These are phyloP conservation scores for Tylopilus sp. DNA, from an alignment of 768 basidiomycete genomes.

Conservation along the genomic window DNA sequence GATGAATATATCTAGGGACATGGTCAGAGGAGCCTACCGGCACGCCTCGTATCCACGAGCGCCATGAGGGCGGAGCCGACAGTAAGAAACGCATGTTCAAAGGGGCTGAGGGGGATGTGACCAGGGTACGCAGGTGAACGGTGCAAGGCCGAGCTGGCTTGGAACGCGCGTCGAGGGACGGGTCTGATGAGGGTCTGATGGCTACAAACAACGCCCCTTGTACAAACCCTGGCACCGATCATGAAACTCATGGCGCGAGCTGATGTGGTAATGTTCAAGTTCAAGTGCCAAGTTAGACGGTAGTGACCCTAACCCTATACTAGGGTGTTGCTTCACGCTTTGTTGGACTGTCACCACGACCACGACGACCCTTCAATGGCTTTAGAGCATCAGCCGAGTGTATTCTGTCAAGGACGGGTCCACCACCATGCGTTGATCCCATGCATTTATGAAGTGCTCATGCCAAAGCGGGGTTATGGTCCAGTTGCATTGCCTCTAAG, in stretches of 20 bases:
- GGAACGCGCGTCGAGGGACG: slow-evolving; percentile 9
- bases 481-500: too few species aligned
- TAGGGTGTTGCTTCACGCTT: slow-evolving; percentile 7
- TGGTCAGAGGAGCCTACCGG: slow-evolving; percentile 51
- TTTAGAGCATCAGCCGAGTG: too few species aligned
- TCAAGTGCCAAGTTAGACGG: too few species aligned
- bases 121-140: slow-evolving; percentile 62
- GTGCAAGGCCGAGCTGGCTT: slow-evolving; percentile 6
- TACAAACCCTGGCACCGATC: background rate
- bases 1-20: background rate
- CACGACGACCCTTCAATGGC: too few species aligned
- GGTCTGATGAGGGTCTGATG: background rate
- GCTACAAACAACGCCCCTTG: background rate
- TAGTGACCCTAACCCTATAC: slow-evolving; percentile 20
- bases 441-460: too few species aligned
- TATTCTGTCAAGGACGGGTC: too few species aligned
- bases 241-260: background rate
- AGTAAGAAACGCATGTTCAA: slow-evolving; percentile 84
- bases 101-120: slow-evolving; percentile 75
- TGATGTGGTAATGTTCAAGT: too few species aligned
- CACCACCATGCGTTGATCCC: too few species aligned
- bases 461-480: too few species aligned
- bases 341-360: background rate
- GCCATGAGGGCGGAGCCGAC: slow-evolving; percentile 84
- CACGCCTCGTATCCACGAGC: slow-evolving; percentile 75